phyloP scores from a whole-genome alignment of 1,139 yeast genomes.

The Kurtzmaniella quercitrusa region DNA sequence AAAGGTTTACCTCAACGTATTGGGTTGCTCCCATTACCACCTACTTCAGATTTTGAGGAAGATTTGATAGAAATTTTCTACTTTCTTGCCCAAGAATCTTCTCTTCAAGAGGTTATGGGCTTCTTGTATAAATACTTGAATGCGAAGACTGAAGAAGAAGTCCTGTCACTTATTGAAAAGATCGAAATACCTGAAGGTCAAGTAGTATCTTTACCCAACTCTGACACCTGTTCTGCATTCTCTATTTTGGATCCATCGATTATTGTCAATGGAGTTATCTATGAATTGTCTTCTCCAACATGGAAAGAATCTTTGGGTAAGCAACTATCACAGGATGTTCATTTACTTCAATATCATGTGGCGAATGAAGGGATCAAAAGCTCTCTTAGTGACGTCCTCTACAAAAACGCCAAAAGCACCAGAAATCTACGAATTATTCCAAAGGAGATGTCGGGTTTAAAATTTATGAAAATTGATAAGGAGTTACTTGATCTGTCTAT shows the following conservation, averaged over 20 bases:
- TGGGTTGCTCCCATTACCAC: conserved; percentile 66
- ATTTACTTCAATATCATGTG: conserved; percentile 22
- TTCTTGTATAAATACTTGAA: conserved; percentile 37
- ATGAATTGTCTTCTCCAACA: conserved; percentile 28
- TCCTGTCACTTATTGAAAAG: conserved; percentile 18
- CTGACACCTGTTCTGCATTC: conserved; percentile 21
- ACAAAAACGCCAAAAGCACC: conserved; percentile 26
- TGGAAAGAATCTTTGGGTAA: conserved; percentile 40
- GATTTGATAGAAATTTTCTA: conserved; percentile 30
- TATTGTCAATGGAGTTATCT: conserved; percentile 70
- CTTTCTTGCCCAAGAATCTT: conserved; percentile 27
- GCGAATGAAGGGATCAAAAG: conserved; percentile 17
- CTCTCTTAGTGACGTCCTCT: conserved; percentile 27
- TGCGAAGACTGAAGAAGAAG: conserved; percentile 22
- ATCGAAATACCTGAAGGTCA: conserved; percentile 14
- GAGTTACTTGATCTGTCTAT: conserved; percentile 23
- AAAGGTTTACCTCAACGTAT: conserved; percentile 72
- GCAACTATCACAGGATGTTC: conserved; percentile 37
- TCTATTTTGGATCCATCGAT: conserved; percentile 50
- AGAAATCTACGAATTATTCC: conserved; percentile 36
- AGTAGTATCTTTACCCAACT: conserved; percentile 24
- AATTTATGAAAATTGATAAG: conserved; percentile 29
- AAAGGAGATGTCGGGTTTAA: conserved; percentile 24
- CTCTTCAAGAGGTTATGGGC: conserved; percentile 36
- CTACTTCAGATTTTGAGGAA: conserved; percentile 14